These are phyloP conservation scores for Termitomyces sp. DNA, from an alignment of 768 basidiomycete species.

Conservation along the genomic window DNA sequence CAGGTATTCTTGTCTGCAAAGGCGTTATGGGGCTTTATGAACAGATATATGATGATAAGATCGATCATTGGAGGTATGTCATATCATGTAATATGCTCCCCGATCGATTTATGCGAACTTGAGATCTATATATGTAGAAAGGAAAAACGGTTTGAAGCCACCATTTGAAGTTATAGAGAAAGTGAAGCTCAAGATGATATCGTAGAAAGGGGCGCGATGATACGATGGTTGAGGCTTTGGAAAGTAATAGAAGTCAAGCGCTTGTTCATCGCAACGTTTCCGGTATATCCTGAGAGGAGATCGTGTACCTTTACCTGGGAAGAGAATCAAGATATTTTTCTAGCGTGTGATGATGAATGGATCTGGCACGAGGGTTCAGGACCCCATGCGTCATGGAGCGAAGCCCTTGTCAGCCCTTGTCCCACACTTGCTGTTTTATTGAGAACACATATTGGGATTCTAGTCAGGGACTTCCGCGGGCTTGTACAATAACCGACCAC, in stretches of 20 bases:
- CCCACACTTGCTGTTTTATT: neutral
- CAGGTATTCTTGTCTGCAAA: neutral
- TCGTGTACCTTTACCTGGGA: neutral
- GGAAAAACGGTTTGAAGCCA: slow-evolving; percentile 4
- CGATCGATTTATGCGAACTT: slow-evolving; percentile 9
- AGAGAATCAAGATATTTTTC: neutral
- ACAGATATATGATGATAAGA: neutral
- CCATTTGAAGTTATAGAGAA: neutral
- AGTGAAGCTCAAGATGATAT: slow-evolving; percentile 12
- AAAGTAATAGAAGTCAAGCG: neutral
- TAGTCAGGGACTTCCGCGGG: slow-evolving; percentile 9
- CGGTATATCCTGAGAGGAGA: neutral
- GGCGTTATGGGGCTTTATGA: too few species aligned
- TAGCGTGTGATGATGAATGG: neutral
- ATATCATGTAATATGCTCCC: neutral
- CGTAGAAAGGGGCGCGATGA: slow-evolving; percentile 13
- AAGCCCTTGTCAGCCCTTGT: too few species aligned
- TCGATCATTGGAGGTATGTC: neutral
- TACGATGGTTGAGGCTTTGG: neutral
- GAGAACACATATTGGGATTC: slow-evolving; percentile 9
- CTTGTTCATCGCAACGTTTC: neutral
- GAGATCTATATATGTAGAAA: slow-evolving; percentile 3
- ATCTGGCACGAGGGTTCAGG: neutral
- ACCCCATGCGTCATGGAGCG: slow-evolving; percentile 6
- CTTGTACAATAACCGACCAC: neutral